Percentiles rank a stretch among this genome's conserved stretches.
Evolutionary conservation across 176 grass and related monocot genomes (phyloP).

Genomic region (Hsuehochloa calcarea): DNA sequence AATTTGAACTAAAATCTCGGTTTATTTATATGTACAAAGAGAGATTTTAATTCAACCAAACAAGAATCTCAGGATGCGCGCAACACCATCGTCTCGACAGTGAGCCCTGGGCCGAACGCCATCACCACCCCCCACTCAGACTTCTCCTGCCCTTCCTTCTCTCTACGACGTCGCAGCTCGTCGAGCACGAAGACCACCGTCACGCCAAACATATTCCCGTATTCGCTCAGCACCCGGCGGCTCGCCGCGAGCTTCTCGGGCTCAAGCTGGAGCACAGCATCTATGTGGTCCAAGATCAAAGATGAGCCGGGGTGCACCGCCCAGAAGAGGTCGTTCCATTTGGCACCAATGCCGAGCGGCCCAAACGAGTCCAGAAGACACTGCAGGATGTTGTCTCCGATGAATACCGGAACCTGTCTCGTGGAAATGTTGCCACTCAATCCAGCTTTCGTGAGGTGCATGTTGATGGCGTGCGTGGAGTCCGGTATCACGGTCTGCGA

Average conservation of each 20-base stretch:
- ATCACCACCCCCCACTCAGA: constrained; percentile 47
- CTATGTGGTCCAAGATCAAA: constrained; percentile 40
- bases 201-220: constrained; percentile 50
- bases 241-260: constrained; percentile 39
- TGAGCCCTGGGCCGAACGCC: constrained; percentile 39
- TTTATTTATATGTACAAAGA: no score
- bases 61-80: no score
- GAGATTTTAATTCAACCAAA: no score
- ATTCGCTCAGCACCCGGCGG: constrained; percentile 33
- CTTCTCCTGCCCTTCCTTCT: constrained; percentile 8
- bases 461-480: constrained; percentile 25
- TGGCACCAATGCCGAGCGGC: constrained; percentile 8
- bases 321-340: constrained; percentile 69
- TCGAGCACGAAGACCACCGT: constrained; percentile 60
- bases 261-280: constrained; percentile 30
- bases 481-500: constrained; percentile 36
- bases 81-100: not conserved
- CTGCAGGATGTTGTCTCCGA: constrained; percentile 40
- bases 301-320: constrained; percentile 42
- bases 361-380: constrained; percentile 33
- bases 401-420: constrained; percentile 27
- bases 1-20: no score
- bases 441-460: constrained; percentile 18
- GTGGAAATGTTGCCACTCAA: constrained; percentile 5
- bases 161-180: constrained; percentile 43